phyloP scores from a whole-genome alignment of 768 basidiomycete species.

The Mycena vulgaris region DNA sequence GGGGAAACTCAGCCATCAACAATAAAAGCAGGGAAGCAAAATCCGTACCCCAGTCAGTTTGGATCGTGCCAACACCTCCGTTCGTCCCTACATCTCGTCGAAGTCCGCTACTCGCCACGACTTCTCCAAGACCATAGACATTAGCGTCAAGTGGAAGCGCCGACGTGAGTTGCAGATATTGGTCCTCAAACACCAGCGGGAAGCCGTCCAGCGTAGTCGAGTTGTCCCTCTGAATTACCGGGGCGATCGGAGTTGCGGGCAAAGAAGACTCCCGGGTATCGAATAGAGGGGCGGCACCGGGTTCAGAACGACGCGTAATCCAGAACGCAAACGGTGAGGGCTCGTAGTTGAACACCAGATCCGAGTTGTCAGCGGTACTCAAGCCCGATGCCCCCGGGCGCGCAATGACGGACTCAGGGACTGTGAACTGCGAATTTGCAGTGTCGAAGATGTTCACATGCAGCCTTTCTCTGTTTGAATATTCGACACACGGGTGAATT shows the following conservation, averaged over 20 bases:
- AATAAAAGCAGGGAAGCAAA: constrained; percentile 13
- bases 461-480: constrained; percentile 57
- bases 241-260: constrained; percentile 69
- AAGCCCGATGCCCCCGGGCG: constrained; percentile 27
- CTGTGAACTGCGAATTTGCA: constrained; percentile 72
- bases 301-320: constrained; percentile 80
- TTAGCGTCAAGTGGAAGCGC: constrained; percentile 77
- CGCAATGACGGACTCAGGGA: constrained; percentile 65
- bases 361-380: constrained; percentile 58
- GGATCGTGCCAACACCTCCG: constrained; percentile 69
- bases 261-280: constrained; percentile 78
- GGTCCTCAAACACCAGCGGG: constrained; percentile 83
- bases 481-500: constrained; percentile 15
- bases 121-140: constrained; percentile 86
- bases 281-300: constrained; percentile 70
- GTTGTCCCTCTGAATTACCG: constrained; percentile 64
- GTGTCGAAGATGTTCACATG: constrained; percentile 80
- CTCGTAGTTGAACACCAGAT: constrained; percentile 79
- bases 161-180: constrained; percentile 83
- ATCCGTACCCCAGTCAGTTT: constrained; percentile 69
- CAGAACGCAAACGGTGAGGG: constrained; percentile 82
- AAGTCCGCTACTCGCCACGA: constrained; percentile 78
- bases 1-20: constrained; percentile 16
- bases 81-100: constrained; percentile 69
- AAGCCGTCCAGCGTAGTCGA: constrained; percentile 74